Base-by-base conservation (phyloP, 768 basidiomycete genomes). In the Terana coerulea region DNA sequence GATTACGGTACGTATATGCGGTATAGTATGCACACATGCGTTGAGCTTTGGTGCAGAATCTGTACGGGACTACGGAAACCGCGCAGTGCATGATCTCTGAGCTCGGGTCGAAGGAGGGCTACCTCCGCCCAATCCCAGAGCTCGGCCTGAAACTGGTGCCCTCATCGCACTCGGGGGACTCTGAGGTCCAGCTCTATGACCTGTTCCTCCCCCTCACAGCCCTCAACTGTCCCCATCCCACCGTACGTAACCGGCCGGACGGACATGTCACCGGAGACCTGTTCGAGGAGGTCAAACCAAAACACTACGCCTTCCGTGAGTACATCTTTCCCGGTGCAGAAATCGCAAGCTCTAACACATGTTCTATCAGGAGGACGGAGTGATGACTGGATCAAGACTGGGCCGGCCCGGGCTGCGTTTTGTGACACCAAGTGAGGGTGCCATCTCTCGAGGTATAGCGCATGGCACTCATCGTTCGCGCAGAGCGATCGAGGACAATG, bases 401-500 rank as follows among this genome's bases (percentile, higher is more conserved):
- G 58, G 11, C 54, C 57, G 12, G 50, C 53, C 30, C 52, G 55
- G 11, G 48, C 42, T 7, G 43, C 43, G 28, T 62, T 66, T 47
- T 64, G 63, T 31, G 61, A 66, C 34, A 64, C 63, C 1, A 66
- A 64, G 60, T 63, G 25, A 42, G 37, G 24, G 3, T 31, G 5
- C 29, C n/a, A 0, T 3, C 8, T 40, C 25, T 29, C 1, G 22
- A n/a, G n/a, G n/a, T n/a, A n/a, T n/a, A n/a, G n/a, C n/a, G n/a
- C n/a, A n/a, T n/a, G n/a, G n/a, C n/a, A n/a, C n/a, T n/a, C n/a
- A n/a, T n/a, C n/a, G n/a, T n/a, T n/a, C n/a, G n/a, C 19, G 5
- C 47, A 69, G 68, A 40, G 61, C 64, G 0, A 69, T 71, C 34
- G 69, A 71, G 48, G 69, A 71, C 47, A 64, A 68, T 35, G 55